Percentiles rank a stretch among this genome's conserved stretches.
These are phyloP conservation scores for Mucor lusitanicus DNA, from an alignment of 371 early-diverging fungal species.

Conservation along the genomic window DNA sequence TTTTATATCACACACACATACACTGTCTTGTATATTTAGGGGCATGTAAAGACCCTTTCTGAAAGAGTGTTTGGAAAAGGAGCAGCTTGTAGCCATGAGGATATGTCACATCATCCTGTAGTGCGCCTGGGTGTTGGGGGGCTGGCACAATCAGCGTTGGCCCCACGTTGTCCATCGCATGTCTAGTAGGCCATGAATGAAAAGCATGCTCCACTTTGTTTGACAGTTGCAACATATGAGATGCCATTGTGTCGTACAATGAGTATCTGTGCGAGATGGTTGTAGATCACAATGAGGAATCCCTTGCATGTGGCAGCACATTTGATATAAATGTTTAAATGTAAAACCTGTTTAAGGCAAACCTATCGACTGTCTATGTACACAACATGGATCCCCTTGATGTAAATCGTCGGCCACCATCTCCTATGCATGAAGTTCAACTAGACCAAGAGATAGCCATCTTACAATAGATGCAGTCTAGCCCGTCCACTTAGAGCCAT, in stretches of 20 bases:
- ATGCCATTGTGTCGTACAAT: constrained; percentile 1
- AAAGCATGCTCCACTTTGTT: background rate
- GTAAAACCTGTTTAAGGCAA: constrained; percentile 4
- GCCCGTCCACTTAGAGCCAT: background rate
- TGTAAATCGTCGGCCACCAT: background rate
- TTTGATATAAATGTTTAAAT: background rate
- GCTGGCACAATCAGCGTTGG: background rate
- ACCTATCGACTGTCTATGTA: too few species aligned
- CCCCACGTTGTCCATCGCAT: background rate
- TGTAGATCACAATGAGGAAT: background rate
- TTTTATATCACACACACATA: background rate
- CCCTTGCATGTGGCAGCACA: background rate
- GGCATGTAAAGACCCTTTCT: background rate
- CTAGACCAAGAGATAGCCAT: background rate
- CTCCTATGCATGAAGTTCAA: background rate
- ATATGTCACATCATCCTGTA: background rate
- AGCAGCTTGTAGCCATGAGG: background rate
- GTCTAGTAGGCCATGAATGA: background rate
- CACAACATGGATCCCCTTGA: background rate
- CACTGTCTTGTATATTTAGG: background rate
- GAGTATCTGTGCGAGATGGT: background rate
- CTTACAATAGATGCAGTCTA: background rate
- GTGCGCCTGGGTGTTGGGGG: background rate
- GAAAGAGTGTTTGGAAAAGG: background rate
- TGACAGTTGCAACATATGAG: background rate